These are phyloP conservation scores for Psilocybe azurescens DNA, from an alignment of 768 basidiomycete species.

Conservation along the genomic window DNA sequence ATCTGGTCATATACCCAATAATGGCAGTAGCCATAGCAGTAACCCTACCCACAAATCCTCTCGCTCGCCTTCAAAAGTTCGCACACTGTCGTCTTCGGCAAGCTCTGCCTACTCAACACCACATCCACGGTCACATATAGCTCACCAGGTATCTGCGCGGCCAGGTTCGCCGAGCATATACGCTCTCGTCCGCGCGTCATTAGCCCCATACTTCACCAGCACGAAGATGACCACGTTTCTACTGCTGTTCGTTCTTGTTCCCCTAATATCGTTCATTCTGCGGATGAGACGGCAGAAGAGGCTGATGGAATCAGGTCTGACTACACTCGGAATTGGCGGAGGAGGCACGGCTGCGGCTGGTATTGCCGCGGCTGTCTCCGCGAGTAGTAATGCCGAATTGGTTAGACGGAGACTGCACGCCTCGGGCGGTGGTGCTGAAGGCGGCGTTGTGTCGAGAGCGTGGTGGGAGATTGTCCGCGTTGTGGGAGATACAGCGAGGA, in stretches of 20 bases:
- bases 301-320: constrained; percentile 22
- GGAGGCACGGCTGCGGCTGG: constrained; percentile 20
- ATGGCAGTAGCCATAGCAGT: constrained; percentile 10
- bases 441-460: constrained; percentile 39
- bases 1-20: constrained; percentile 12
- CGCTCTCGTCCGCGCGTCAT: constrained; percentile 51
- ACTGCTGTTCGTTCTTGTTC: constrained; percentile 50
- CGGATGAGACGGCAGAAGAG: constrained; percentile 52
- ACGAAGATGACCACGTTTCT: constrained; percentile 55
- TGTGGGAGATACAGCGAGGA: constrained; percentile 69
- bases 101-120: constrained; percentile 28
- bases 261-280: constrained; percentile 53
- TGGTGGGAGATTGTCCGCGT: constrained; percentile 59
- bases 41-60: constrained; percentile 4
- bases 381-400: constrained; percentile 52
- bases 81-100: constrained; percentile 27
- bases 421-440: constrained; percentile 42
- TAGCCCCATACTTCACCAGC: constrained; percentile 53
- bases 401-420: constrained; percentile 60
- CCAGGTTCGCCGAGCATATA: constrained; percentile 35
- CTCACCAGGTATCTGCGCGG: constrained; percentile 22
- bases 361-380: constrained; percentile 19
- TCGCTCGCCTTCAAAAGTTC: constrained; percentile 31
- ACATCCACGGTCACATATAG: constrained; percentile 26
- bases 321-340: constrained; percentile 13